These are phyloP conservation scores for Yarrowia yakushimensis DNA, from an alignment of 805 yeast genomes.

Conservation along the genomic window DNA sequence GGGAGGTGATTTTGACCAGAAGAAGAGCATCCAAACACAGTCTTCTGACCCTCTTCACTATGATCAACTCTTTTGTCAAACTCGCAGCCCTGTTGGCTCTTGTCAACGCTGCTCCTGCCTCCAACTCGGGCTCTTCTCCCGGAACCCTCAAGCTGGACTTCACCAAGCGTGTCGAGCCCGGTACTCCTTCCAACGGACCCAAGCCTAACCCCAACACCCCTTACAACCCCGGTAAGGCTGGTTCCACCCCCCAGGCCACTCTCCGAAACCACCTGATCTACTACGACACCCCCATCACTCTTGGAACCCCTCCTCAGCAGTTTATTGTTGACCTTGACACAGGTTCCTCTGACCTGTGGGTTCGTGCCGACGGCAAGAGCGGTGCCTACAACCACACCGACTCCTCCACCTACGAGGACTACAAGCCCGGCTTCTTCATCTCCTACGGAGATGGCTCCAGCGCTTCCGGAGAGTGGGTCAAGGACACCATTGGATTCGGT, in stretches of 20 bases:
- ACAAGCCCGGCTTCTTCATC: conserved; percentile 31
- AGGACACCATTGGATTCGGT: conserved; percentile 53
- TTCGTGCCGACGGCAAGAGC: conserved; percentile 31
- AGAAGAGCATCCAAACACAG: not conserved
- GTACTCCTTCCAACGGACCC: not conserved
- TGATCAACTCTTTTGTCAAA: conserved; percentile 3
- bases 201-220: not conserved
- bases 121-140: not conserved
- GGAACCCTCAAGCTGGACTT: not conserved
- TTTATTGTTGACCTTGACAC: conserved; percentile 59
- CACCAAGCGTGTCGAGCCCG: not conserved
- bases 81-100: conserved; percentile 1
- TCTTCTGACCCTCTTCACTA: not conserved
- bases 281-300: conserved; percentile 22
- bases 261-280: not conserved
- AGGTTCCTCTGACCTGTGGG: conserved; percentile 69
- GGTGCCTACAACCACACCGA: conserved; percentile 12
- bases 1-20: not conserved
- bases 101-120: conserved; percentile 3
- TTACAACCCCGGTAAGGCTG: not conserved
- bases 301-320: conserved; percentile 58
- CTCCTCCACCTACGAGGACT: conserved; percentile 32
- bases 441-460: conserved; percentile 39
- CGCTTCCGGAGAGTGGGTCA: conserved; percentile 52
- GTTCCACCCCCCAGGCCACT: not conserved